These are phyloP conservation scores for Lathyrus sativus DNA, from an alignment of 306 rosid species.

Conservation along the genomic window DNA sequence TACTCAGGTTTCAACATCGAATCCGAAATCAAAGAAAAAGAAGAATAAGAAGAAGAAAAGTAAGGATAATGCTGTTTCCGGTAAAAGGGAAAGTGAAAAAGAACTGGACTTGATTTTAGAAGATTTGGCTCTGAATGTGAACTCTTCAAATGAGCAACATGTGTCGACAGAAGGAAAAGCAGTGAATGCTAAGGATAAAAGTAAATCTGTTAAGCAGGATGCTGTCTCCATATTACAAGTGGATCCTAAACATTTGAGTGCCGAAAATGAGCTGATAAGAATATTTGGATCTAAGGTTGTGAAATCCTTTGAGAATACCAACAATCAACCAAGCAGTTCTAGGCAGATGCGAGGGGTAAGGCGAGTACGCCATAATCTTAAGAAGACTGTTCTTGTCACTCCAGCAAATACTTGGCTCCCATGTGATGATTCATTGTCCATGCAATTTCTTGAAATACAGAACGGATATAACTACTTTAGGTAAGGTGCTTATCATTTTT, in stretches of 20 bases:
- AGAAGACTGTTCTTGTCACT: conserved; percentile 76
- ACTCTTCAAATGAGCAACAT: conserved; percentile 35
- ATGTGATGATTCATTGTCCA: conserved; percentile 87
- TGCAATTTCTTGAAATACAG: conserved; percentile 67
- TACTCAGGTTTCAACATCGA: conserved; percentile 46
- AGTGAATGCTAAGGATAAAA: conserved; percentile 37
- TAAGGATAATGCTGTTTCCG: conserved; percentile 55
- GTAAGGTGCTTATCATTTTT: conserved; percentile 48
- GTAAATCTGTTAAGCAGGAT: conserved; percentile 44
- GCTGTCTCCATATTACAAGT: conserved; percentile 53
- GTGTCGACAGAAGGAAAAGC: conserved; percentile 41
- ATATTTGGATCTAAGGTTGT: conserved; percentile 96
- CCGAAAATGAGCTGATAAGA: conserved; percentile 83
- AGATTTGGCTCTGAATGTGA: conserved; percentile 50
- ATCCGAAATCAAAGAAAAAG: conserved; percentile 77
- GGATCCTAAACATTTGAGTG: conserved; percentile 88
- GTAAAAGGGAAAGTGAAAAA: conserved; percentile 46
- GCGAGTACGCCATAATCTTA: conserved; percentile 58
- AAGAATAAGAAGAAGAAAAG: conserved; percentile 74
- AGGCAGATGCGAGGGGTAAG: conserved; percentile 83
- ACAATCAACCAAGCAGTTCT: conserved; percentile 74
- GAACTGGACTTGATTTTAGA: conserved; percentile 66
- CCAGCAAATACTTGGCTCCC: conserved; percentile 85
- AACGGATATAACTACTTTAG: conserved; percentile 73
- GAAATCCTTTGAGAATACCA: conserved; percentile 81